These are phyloP conservation scores for Aspergillus ostianus DNA, from an alignment of 495 filamentous ascomycete genomes.

Conservation along the genomic window DNA sequence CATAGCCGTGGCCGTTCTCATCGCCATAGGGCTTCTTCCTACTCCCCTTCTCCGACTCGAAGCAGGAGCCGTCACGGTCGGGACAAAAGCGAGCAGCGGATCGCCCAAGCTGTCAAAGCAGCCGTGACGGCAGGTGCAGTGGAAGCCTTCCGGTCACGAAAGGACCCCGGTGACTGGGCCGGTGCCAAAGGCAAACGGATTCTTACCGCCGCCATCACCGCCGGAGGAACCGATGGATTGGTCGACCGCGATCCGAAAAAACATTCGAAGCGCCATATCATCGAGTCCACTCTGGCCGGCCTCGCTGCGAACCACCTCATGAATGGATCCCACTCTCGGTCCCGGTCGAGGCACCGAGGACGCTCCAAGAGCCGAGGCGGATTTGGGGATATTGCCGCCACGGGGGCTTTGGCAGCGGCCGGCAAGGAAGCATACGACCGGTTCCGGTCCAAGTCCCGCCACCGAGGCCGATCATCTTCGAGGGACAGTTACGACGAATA, in stretches of 20 bases:
- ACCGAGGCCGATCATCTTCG: slow-evolving; percentile 41
- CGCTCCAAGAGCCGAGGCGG: slow-evolving; percentile 41
- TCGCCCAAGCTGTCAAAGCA: slow-evolving; percentile 82
- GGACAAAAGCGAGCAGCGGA: slow-evolving; percentile 58
- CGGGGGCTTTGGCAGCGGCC: slow-evolving; percentile 72
- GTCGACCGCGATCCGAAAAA: slow-evolving; percentile 70
- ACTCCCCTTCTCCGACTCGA: slow-evolving; percentile 49
- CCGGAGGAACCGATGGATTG: slow-evolving; percentile 78
- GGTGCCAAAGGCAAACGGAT: slow-evolving; percentile 85
- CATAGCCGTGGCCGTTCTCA: slow-evolving; percentile 28
- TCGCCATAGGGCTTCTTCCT: slow-evolving; percentile 53
- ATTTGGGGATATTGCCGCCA: slow-evolving; percentile 66
- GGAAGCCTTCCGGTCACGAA: slow-evolving; percentile 83
- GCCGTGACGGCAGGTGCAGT: slow-evolving; percentile 82
- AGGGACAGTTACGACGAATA: slow-evolving; percentile 47
- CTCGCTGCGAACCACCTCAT: slow-evolving; percentile 77
- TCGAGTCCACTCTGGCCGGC: slow-evolving; percentile 81
- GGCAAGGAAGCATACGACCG: slow-evolving; percentile 76
- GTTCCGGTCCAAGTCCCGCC: slow-evolving; percentile 57
- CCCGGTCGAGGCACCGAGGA: slow-evolving; percentile 35
- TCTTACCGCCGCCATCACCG: slow-evolving; percentile 80
- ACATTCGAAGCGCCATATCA: slow-evolving; percentile 62
- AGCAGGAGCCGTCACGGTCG: slow-evolving; percentile 37
- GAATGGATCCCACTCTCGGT: slow-evolving; percentile 67
- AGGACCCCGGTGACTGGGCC: slow-evolving; percentile 79